Base-by-base conservation (phyloP, 2,329 filamentous ascomycete genomes). In the Fusarium azukiicola region DNA sequence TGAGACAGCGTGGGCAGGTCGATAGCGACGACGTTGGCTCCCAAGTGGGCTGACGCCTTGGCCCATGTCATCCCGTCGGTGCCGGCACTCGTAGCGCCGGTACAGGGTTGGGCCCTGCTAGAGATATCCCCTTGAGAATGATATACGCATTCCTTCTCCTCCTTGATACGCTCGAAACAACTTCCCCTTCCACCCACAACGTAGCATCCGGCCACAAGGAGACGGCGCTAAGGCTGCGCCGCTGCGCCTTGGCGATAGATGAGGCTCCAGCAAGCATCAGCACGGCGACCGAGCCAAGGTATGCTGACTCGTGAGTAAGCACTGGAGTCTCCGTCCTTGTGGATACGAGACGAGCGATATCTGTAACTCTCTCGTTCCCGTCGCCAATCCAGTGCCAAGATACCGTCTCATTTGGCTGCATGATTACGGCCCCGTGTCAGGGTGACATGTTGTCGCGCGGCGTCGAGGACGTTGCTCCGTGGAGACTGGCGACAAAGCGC, bases 271-370 rank as follows among this genome's bases (percentile, higher is more conserved):
- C 12, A 44, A 49, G 17, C 40, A 46, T 67, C 64, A 67, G 64
- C 64, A 67, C 44, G 44, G 44, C 38, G n/a, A 38, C 58, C 58
- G 36, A 36, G 17, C 44, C 32, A 38, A 9, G 44, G 14, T 21
- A 66, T 66, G 27, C 46, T 66, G 64, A 67, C 64, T 50, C 46
- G 27, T 49, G 64, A 49, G 44, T 67, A 67, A 67, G 64, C 64
- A 67, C 44, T 38, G 44, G 44, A 44, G 64, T 10, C 7, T 32
- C 23, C 7, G 7, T 32, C 23, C 7, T 5, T 17, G 42, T 66
- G 42, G 61, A 66, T 44, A 46, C 42, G 32, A 3, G 19, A 38
- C 42, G 61, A 66, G 61, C 40, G 40, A 66, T 66, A 64, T 64
- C 46, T 66, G 23, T 46, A 66, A 66, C 42, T 66, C 12, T 19